Conservation (phyloP, 2,329 filamentous ascomycete genomes). For the Aspergillus carbonarius region DNA sequence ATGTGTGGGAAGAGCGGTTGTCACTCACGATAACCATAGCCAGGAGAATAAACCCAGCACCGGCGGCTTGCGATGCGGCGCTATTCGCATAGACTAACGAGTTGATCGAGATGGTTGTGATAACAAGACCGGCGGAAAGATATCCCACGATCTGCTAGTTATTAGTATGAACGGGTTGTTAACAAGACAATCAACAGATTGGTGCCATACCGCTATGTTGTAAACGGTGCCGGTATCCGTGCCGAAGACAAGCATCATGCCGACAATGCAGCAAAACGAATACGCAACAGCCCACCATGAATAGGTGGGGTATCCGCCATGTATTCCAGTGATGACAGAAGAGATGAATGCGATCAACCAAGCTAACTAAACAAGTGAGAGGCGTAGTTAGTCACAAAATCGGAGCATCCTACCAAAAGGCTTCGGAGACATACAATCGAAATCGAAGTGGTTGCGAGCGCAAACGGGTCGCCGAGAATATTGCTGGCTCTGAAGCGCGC, state of each 20-base stretch:
- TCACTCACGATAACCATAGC: slow-evolving; percentile 82
- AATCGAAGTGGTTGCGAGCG: slow-evolving; percentile 90
- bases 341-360: slow-evolving; percentile 92
- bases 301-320: slow-evolving; percentile 70
- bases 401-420: not conserved
- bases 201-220: slow-evolving; percentile 69
- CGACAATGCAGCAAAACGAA: slow-evolving; percentile 77
- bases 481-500: slow-evolving; percentile 74
- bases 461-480: slow-evolving; percentile 94
- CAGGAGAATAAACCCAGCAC: slow-evolving; percentile 88
- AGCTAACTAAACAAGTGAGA: slow-evolving; percentile 64
- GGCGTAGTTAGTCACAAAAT: not conserved
- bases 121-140: slow-evolving; percentile 75
- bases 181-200: not conserved
- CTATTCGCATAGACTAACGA: slow-evolving; percentile 74
- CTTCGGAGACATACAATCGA: slow-evolving; percentile 65
- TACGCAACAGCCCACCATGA: slow-evolving; percentile 91
- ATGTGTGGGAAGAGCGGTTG: not conserved
- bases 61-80: slow-evolving; percentile 74
- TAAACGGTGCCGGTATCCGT: slow-evolving; percentile 84
- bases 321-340: slow-evolving; percentile 70
- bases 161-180: slow-evolving; percentile 26
- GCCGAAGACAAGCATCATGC: slow-evolving; percentile 77
- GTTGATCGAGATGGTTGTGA: slow-evolving; percentile 84
- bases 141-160: slow-evolving; percentile 72